These are phyloP conservation scores for Volvox carteri DNA, from an alignment of 163 green algal genomes.

Conservation along the genomic window DNA sequence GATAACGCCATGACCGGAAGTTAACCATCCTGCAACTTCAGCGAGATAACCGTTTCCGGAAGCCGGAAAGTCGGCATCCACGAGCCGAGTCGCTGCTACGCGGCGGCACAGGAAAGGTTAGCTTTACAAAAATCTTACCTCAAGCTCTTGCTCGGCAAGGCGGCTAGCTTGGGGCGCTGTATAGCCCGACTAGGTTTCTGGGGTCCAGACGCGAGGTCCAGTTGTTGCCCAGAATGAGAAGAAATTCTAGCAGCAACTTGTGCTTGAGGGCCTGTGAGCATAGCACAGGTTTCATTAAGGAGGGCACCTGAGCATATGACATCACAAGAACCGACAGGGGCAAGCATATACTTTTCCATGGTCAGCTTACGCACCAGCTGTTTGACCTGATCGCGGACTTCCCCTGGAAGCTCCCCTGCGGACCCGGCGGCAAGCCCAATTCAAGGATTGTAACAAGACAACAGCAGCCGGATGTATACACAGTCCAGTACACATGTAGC, in stretches of 20 bases:
- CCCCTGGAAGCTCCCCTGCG: neutral
- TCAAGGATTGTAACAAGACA: neutral
- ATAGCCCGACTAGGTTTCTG: no score
- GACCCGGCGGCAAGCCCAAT: neutral
- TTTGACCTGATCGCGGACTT: neutral
- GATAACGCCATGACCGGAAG: no score
- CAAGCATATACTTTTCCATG: neutral
- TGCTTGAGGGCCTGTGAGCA: neutral
- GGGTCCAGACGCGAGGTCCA: neutral
- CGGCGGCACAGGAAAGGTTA: neutral
- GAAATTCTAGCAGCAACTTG: conserved; percentile 2
- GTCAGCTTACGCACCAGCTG: neutral
- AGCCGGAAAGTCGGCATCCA: no score
- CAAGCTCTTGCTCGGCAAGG: neutral
- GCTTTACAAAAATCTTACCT: neutral
- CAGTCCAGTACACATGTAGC: no score
- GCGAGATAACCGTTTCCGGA: no score
- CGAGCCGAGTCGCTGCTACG: no score
- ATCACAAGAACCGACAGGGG: neutral
- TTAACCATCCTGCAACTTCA: no score
- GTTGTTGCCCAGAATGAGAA: neutral
- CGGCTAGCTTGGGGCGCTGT: no score
- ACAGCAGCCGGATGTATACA: no score
- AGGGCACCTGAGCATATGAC: no score
- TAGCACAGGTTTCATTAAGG: neutral